These are phyloP conservation scores for Mortierella sp. DNA, from an alignment of 371 early-diverging fungal genomes.

Conservation along the genomic window DNA sequence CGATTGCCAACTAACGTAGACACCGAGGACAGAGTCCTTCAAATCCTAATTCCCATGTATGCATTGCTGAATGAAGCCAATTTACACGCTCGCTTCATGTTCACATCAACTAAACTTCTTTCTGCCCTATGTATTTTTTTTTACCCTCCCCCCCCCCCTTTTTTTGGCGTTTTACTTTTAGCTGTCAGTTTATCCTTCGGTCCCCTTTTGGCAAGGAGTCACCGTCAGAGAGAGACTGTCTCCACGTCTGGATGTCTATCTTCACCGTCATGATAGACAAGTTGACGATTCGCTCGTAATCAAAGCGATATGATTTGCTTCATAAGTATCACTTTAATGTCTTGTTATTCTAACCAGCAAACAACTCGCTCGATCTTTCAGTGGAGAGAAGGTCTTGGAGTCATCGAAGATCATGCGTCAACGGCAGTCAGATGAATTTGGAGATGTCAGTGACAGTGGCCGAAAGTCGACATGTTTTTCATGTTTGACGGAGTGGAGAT, in stretches of 20 bases:
- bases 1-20: neutral
- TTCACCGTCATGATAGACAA: no score
- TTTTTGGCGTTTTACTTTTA: no score
- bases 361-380: neutral
- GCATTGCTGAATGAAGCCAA: neutral
- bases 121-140: neutral
- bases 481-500: constrained; percentile 11
- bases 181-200: no score
- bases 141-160: no score
- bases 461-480: constrained; percentile 18
- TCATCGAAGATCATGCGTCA: constrained; percentile 12
- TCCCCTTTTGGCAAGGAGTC: no score
- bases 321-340: no score
- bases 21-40: constrained; percentile 2
- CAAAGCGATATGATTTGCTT: no score
- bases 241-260: no score
- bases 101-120: neutral
- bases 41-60: neutral
- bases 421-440: constrained; percentile 16
- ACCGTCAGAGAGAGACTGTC: no score
- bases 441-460: constrained; percentile 11
- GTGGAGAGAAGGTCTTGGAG: constrained; percentile 6
- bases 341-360: constrained; percentile 6
- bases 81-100: neutral
- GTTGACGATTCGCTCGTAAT: no score